phyloP scores from a whole-genome alignment of 768 basidiomycete species.

The Russula sp. region DNA sequence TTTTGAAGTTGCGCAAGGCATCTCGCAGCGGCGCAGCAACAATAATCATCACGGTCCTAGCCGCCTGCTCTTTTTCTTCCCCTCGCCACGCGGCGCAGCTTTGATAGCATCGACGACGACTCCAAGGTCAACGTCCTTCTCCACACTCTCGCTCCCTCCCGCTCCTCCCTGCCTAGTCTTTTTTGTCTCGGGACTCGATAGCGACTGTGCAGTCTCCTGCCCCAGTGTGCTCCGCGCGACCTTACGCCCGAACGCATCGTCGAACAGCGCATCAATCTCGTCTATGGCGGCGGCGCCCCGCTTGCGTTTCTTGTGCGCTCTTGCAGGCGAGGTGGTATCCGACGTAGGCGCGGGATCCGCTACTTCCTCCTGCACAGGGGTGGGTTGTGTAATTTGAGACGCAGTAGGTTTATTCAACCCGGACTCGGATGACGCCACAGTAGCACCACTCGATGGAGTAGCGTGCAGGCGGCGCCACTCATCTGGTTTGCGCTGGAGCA shows the following conservation, averaged over 20 bases:
- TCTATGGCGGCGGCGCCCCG: constrained; percentile 45
- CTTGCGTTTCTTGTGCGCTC: constrained; percentile 39
- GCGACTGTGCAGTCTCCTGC: background rate
- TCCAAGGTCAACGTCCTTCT: constrained; percentile 34
- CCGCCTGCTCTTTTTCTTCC: constrained; percentile 32
- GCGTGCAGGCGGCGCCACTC: constrained; percentile 80
- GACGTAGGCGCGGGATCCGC: background rate
- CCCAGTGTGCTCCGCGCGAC: constrained; percentile 49
- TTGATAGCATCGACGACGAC: constrained; percentile 56
- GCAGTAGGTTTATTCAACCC: background rate
- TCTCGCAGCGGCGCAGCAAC: background rate
- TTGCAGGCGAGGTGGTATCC: background rate
- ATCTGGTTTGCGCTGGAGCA: constrained; percentile 72
- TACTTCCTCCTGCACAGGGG: background rate
- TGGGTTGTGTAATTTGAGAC: background rate
- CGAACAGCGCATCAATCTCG: constrained; percentile 75
- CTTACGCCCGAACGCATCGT: constrained; percentile 50
- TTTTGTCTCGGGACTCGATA: background rate
- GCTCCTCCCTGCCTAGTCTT: background rate
- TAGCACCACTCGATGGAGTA: constrained; percentile 17
- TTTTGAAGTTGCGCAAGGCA: background rate
- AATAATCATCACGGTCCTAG: background rate
- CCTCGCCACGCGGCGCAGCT: constrained; percentile 47
- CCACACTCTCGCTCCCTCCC: background rate
- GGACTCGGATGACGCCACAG: background rate